A percentile compares a stretch with the other conserved stretches of the same genome.
Evolutionary conservation across 352 stramenopile genomes (phyloP).

Genomic region (Aphanomyces astaci): DNA sequence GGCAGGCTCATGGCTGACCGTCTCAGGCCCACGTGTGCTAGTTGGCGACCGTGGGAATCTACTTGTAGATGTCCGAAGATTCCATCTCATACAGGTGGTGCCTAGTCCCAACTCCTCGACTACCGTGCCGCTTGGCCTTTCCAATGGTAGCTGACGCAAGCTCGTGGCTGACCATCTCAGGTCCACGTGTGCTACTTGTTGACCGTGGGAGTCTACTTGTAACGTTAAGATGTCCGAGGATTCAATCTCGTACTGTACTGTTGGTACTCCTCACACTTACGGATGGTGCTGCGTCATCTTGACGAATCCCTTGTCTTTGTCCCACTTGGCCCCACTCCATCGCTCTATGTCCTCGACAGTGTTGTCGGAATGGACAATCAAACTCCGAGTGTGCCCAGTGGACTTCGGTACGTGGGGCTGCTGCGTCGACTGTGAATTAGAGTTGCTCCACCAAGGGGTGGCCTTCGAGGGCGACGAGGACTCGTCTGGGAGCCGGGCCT

Average conservation of each 20-base stretch:
- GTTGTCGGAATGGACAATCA: neutral
- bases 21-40: neutral
- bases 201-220: too few relatives aligned
- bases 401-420: neutral
- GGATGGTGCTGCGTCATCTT: neutral
- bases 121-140: too few relatives aligned
- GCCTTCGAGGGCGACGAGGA: neutral
- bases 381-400: neutral
- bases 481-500: neutral
- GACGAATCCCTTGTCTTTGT: conserved; percentile 6
- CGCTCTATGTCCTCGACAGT: conserved; percentile 4
- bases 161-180: neutral
- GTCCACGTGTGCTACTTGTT: neutral
- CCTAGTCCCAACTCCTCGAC: too few relatives aligned
- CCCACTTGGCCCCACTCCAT: conserved; percentile 3
- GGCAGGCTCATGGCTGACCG: neutral
- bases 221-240: too few relatives aligned
- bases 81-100: too few relatives aligned
- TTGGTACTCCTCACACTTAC: too few relatives aligned
- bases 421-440: neutral
- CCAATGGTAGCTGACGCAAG: too few relatives aligned
- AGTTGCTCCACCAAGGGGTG: neutral
- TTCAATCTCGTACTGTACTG: too few relatives aligned
- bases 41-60: too few relatives aligned
- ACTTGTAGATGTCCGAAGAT: too few relatives aligned